Percentiles rank a stretch among this genome's conserved stretches.
Conservation (phyloP, 139 green algal species). For the Micractinium sp. region DNA sequence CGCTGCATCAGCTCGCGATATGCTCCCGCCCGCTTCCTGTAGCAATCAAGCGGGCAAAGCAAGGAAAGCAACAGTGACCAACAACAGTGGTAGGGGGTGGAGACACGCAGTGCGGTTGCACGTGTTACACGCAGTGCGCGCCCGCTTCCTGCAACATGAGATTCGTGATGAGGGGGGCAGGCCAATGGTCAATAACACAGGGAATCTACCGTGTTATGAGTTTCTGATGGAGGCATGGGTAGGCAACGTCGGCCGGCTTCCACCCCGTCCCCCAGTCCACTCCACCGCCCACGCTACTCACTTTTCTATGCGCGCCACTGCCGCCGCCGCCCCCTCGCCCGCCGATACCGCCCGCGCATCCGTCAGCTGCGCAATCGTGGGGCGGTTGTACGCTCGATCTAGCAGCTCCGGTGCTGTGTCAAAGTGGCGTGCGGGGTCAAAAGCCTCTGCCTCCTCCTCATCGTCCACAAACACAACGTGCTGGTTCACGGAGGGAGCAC, state of each 20-base stretch:
- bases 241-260: background rate
- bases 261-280: background rate
- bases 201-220: too few species aligned
- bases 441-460: slow-evolving; percentile 53
- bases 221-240: background rate
- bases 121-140: too few species aligned
- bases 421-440: slow-evolving; percentile 78
- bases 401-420: slow-evolving; percentile 84
- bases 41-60: background rate
- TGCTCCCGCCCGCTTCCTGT: slow-evolving; percentile 64
- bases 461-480: slow-evolving; percentile 86
- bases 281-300: background rate
- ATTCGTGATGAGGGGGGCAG: too few species aligned
- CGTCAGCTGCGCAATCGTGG: slow-evolving; percentile 49
- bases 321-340: background rate
- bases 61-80: background rate
- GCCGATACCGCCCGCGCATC: slow-evolving; percentile 27
- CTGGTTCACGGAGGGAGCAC: slow-evolving; percentile 51
- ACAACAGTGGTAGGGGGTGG: background rate
- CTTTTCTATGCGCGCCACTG: slow-evolving; percentile 15
- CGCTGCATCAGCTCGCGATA: slow-evolving; percentile 89
- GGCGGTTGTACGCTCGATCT: slow-evolving; percentile 81
- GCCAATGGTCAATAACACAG: too few species aligned
- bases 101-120: too few species aligned
- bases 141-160: too few species aligned